Base-by-base conservation (phyloP, 352 stramenopile genomes). In the Pythium monospermum region DNA sequence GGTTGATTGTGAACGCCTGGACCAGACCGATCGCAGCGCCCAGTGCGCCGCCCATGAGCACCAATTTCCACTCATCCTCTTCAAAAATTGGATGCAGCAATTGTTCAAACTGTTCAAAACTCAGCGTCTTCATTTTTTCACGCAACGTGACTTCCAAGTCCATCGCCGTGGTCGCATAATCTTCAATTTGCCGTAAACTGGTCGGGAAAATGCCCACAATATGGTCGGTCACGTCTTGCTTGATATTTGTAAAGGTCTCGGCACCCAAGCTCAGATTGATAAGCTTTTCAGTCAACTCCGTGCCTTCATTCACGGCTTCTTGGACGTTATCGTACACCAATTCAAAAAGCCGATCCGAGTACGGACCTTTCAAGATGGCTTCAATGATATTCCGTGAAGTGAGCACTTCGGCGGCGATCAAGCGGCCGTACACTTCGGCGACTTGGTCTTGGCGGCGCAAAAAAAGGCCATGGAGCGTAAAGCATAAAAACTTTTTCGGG, bases 61-160 rank as follows among this genome's bases (percentile, higher is more conserved):
- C 98, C 3, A 99, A 75, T 54, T 98, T 97, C 74, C 96, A 97
- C 80, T 99, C 96, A 64, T 99, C 96, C 60, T 99, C 95, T 66
- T 99, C 85, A 69, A 99, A 99, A 16, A 98, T 96, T 11, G 96
- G 96, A 60, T 99, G 96, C 53, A 99, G 68, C 19, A 99, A 67
- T 38, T 94, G 76, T 66, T 99, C 96, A 66, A 99, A 99, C 64
- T 97, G 83, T 32, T 76, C 71, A 13, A 71, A 91, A 25, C 66
- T 86, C 69, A 90, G 64, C 54, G 81, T 73, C 69, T 88, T 85
- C 88, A 98, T 98, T 68, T 95, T 91, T 44, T 94, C 80, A 23
- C 84, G 74, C 35, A 98, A 72, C 13, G 91, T 98, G 8, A 87
- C 69, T 57, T 97, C 74, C 30, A 98, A 57, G 32, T 94, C 78